phyloP scores from a whole-genome alignment of 75 land plant species.

The Picea glauca region DNA sequence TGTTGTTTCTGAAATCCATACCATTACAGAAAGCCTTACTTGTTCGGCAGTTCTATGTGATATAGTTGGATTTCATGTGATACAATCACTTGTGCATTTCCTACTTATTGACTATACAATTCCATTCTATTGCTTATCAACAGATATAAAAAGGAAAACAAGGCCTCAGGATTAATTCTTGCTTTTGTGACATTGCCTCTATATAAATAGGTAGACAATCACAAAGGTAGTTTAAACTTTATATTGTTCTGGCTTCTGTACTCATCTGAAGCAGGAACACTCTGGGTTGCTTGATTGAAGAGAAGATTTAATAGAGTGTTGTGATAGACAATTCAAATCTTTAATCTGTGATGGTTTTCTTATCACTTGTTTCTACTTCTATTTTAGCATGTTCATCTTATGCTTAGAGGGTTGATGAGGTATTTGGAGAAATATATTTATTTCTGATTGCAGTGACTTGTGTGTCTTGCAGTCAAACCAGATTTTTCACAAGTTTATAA shows the following conservation, averaged over 20 bases:
- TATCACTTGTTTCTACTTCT: background rate
- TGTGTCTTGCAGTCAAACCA: conserved; percentile 45
- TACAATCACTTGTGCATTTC: too few relatives aligned
- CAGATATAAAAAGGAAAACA: background rate
- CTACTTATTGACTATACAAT: too few relatives aligned
- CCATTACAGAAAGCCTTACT: too few relatives aligned
- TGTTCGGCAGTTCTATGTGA: too few relatives aligned
- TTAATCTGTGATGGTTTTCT: background rate
- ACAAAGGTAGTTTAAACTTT: background rate
- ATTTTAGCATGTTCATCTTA: background rate
- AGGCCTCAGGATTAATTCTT: background rate
- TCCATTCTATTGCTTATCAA: background rate
- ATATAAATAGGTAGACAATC: too few relatives aligned
- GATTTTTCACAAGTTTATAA: too few relatives aligned
- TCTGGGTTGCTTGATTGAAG: background rate
- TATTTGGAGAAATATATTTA: background rate
- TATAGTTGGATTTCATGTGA: too few relatives aligned
- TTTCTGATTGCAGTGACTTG: background rate
- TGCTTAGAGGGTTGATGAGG: background rate
- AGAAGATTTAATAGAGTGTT: background rate
- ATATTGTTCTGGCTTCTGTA: background rate
- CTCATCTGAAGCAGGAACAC: background rate
- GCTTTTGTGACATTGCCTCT: background rate
- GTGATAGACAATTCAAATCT: background rate
- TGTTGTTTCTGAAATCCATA: too few relatives aligned